phyloP scores from a whole-genome alignment of 345 rosid species.

The Hibiscus tridactylites region DNA sequence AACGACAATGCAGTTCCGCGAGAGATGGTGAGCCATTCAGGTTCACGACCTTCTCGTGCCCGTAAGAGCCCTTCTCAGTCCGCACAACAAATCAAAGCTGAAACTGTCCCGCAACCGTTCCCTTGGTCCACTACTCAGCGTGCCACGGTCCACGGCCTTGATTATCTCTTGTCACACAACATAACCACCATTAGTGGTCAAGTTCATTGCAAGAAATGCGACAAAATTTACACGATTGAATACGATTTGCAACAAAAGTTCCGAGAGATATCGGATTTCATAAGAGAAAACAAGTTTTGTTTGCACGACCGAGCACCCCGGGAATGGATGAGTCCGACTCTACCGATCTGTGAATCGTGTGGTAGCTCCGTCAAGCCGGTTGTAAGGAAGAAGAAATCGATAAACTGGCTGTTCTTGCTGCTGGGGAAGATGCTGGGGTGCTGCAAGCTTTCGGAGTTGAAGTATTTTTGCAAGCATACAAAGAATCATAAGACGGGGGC shows the following conservation, averaged over 20 bases:
- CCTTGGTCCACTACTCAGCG: slow-evolving; percentile 25
- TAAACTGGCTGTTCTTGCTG: slow-evolving; percentile 36
- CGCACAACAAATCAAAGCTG: slow-evolving; percentile 12
- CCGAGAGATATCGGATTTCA: slow-evolving; percentile 14
- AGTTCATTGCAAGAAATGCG: slow-evolving; percentile 27
- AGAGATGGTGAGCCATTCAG: slow-evolving; percentile 1
- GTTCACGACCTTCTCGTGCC: slow-evolving; percentile 5
- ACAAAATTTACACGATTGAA: slow-evolving; percentile 10
- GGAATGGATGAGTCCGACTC: slow-evolving; percentile 25
- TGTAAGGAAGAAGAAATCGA: slow-evolving; percentile 15
- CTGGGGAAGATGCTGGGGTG: slow-evolving; percentile 33
- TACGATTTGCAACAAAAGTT: slow-evolving; percentile 24
- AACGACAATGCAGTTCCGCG: neutral
- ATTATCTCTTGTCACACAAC: slow-evolving; percentile 12
- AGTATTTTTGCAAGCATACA: slow-evolving; percentile 38
- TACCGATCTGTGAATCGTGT: slow-evolving; percentile 21
- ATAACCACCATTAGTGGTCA: slow-evolving; percentile 16
- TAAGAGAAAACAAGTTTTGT: slow-evolving; percentile 9
- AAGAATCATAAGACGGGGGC: slow-evolving; percentile 36
- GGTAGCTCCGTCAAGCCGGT: slow-evolving; percentile 17
- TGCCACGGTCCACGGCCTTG: slow-evolving; percentile 20
- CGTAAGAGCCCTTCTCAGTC: slow-evolving; percentile 11
- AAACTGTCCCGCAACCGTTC: slow-evolving; percentile 14
- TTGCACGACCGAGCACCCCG: slow-evolving; percentile 33
- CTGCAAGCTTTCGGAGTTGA: slow-evolving; percentile 25